A percentile compares a stretch with the other conserved stretches of the same genome.
These are phyloP conservation scores for Aspergillus melleus DNA, from an alignment of 2,329 filamentous ascomycete genomes.

Conservation along the genomic window DNA sequence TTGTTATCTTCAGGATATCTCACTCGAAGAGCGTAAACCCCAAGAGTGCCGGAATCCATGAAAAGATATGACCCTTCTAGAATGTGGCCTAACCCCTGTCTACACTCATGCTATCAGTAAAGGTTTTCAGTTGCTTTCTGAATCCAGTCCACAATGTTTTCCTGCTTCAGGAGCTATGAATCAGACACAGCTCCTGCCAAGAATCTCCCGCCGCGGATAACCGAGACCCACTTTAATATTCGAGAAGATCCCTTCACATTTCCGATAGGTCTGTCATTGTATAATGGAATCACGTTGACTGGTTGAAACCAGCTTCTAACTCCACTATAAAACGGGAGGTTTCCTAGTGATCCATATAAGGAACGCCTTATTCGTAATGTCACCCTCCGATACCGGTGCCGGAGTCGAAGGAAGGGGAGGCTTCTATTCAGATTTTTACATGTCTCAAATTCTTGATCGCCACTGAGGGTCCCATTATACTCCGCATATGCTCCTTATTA, in stretches of 20 bases:
- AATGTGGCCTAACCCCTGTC: too few relatives aligned
- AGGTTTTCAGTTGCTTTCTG: too few relatives aligned
- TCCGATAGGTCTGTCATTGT: neutral
- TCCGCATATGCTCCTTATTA: neutral
- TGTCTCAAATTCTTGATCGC: neutral
- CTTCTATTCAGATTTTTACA: neutral
- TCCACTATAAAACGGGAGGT: neutral
- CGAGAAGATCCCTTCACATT: neutral
- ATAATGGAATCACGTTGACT: neutral
- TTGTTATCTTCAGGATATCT: too few relatives aligned
- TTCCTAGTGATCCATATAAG: neutral
- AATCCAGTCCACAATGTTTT: too few relatives aligned
- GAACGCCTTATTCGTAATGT: neutral
- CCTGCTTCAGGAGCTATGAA: neutral
- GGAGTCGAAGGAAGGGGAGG: neutral
- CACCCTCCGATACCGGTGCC: neutral
- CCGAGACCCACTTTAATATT: neutral
- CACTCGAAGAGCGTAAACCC: too few relatives aligned
- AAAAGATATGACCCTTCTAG: too few relatives aligned
- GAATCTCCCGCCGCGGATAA: neutral
- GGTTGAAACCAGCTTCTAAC: neutral
- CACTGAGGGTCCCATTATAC: neutral
- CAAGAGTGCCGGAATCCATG: too few relatives aligned
- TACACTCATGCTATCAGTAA: too few relatives aligned
- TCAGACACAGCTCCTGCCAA: neutral